Percentiles rank a stretch among this genome's conserved stretches.
These are phyloP conservation scores for Fraxinus baroniana DNA, from an alignment of 305 asterid genomes.

Conservation along the genomic window DNA sequence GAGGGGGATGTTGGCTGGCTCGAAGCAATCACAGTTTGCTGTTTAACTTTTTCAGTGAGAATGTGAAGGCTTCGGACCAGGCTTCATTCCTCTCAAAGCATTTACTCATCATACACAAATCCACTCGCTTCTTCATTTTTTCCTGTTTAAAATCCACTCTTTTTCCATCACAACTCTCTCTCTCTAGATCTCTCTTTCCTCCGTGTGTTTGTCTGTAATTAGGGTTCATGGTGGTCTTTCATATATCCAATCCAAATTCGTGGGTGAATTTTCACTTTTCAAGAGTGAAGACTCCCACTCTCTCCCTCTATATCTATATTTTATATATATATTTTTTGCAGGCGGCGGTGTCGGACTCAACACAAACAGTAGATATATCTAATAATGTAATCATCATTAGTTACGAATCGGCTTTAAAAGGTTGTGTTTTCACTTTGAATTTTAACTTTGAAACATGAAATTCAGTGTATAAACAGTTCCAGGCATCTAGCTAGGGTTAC, in stretches of 20 bases:
- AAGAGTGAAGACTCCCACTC: background rate
- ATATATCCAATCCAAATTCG: background rate
- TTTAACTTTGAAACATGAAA: slow-evolving; percentile 17
- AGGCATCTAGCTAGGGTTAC: slow-evolving; percentile 24
- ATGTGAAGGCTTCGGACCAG: slow-evolving; percentile 79
- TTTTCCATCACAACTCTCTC: background rate
- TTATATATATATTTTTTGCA: background rate
- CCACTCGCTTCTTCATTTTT: background rate
- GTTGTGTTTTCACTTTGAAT: background rate
- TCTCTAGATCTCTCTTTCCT: background rate
- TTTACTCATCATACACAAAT: slow-evolving; percentile 4
- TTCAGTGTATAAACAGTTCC: slow-evolving; percentile 21
- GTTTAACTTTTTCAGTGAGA: background rate
- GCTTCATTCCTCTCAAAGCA: slow-evolving; percentile 65
- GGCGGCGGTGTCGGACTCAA: slow-evolving; percentile 5
- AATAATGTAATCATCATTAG: background rate
- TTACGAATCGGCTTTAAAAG: background rate
- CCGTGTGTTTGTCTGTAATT: background rate
- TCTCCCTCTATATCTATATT: background rate
- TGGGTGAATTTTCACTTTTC: background rate
- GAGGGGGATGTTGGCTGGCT: slow-evolving; percentile 63
- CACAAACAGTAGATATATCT: background rate
- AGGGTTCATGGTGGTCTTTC: background rate
- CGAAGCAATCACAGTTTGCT: slow-evolving; percentile 47
- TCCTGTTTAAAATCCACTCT: background rate